Conservation (phyloP, 1,139 yeast genomes). For the Schizosaccharomyces versatilis region DNA sequence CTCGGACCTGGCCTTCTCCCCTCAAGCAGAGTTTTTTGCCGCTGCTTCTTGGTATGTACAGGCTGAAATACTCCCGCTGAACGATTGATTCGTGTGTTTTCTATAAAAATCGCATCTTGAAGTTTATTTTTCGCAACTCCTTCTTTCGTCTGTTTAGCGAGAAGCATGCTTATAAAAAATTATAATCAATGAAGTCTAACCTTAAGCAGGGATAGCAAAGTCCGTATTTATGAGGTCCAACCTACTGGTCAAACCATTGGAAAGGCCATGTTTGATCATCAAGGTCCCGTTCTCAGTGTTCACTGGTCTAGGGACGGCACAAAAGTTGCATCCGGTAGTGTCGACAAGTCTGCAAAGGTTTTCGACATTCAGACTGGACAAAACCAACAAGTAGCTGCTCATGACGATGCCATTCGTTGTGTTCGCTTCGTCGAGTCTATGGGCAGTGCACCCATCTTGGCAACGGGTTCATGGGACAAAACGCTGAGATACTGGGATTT, state of each 20-base stretch:
- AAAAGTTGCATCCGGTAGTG: constrained; percentile 75
- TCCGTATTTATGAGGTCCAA: constrained; percentile 71
- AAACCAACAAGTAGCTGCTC: constrained; percentile 63
- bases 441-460: constrained; percentile 50
- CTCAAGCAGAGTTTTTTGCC: constrained; percentile 62
- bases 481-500: constrained; percentile 86
- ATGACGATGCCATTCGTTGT: constrained; percentile 56
- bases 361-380: constrained; percentile 72
- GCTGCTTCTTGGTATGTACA: constrained; percentile 51
- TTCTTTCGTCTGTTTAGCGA: no score
- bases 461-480: constrained; percentile 92
- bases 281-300: constrained; percentile 64
- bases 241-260: constrained; percentile 56
- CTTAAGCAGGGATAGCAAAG: constrained; percentile 45
- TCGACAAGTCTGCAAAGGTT: constrained; percentile 69
- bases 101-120: not conserved
- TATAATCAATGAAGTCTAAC: not conserved
- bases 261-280: constrained; percentile 73
- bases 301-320: constrained; percentile 77
- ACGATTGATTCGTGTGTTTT: not conserved
- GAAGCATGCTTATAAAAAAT: not conserved
- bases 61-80: no score
- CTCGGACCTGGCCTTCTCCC: constrained; percentile 73
- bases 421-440: constrained; percentile 69
- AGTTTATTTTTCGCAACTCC: not conserved